Evolutionary conservation across 1,139 yeast species (phyloP), one percentile per base, ranked within the genome.

Genomic region (Candida neerlandica): DNA sequence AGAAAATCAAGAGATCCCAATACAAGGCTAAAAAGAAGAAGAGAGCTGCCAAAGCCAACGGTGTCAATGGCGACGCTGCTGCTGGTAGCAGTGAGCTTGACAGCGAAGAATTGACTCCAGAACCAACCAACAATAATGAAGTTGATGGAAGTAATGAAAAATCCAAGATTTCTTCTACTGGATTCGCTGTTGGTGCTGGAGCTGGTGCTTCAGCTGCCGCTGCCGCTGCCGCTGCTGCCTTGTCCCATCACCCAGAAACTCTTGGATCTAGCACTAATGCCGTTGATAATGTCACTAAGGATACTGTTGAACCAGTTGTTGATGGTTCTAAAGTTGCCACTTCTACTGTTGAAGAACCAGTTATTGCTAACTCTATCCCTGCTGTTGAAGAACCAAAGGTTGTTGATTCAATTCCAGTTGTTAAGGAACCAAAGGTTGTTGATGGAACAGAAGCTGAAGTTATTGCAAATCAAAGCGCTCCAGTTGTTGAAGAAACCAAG

Each of bases 1-100:
- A 74, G 63, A 76, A 76, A 64, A 77, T 75, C 51, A 76, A 76
- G 70, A 73, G 77, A 67, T 65, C 69, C 44, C 73, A 73, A 59
- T 71, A 75, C 65, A 76, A 72, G 66, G 74, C 73, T 48, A 75
- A 71, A 61, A 74, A 73, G 70, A 75, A 75, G 70, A 57, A 58
- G 59, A 56, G 55, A 53, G 79, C 82, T 42, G 80, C 78, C 50
- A 74, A 75, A 40, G 69, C 64, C 45, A 62, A 69, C 12, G 69
- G 79, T 44, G 56, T 54, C 46, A 60, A 50, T 33, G 57, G 52
- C 41, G 57, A 52, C 23, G 57, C 52, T 43, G 56, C 54, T 30
- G 54, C 55, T 40, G 60, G 53, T 35, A 58, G 52, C 34, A 54
- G 39, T 23, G 53, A 57, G 27, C 48, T 52, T 38, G 58, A 68